These are phyloP conservation scores for Hypomyces rosellus DNA, from an alignment of 2,329 filamentous ascomycete genomes.

Conservation along the genomic window DNA sequence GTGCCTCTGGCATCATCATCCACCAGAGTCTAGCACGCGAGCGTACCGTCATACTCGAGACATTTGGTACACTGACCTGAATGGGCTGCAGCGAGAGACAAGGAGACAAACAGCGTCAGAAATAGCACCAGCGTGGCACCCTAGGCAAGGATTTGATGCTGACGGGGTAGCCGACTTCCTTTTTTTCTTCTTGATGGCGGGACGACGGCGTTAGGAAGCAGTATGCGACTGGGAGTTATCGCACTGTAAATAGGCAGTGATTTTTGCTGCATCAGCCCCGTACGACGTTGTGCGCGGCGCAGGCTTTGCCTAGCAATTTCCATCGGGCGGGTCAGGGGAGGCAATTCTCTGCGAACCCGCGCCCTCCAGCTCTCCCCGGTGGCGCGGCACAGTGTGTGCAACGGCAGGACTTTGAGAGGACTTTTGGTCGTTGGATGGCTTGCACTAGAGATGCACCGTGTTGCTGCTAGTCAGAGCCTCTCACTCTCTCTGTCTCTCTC, in stretches of 20 bases:
- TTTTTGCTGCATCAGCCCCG: not conserved
- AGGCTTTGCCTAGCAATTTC: not conserved
- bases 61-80: not conserved
- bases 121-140: not conserved
- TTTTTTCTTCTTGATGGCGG: not conserved
- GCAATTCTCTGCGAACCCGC: not conserved
- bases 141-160: not conserved
- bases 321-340: not conserved
- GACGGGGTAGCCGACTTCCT: not conserved
- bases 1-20: not conserved
- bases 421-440: not conserved
- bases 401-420: not conserved
- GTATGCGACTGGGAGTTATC: not conserved
- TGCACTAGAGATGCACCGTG: conserved; percentile 2
- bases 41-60: too few relatives aligned
- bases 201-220: not conserved
- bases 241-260: not conserved
- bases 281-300: not conserved
- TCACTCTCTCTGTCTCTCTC: not conserved
- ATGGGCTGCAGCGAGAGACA: not conserved
- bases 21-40: not conserved
- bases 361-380: not conserved
- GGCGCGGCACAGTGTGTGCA: not conserved
- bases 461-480: not conserved
- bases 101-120: not conserved